Evolutionary conservation across 441 rosid genomes (phyloP), one percentile per base, ranked within the genome.

Genomic region (Pelargonium cotyledonis): DNA sequence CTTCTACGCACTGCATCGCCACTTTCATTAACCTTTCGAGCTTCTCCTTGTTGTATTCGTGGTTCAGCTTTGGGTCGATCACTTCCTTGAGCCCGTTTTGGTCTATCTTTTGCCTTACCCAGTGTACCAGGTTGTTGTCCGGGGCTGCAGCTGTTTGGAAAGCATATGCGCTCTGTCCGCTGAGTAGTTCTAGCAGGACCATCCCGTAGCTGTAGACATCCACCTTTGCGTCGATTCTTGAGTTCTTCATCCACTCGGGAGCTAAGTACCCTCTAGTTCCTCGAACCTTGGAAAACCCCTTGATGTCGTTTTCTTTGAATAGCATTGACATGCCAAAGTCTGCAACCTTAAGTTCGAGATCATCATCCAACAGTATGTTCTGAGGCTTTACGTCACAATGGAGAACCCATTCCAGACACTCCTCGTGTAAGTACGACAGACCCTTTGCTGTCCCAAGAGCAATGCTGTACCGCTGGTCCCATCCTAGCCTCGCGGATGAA

Each of bases 391-490:
- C 62, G 3, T 16, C 26, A 3, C 80, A 16, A 7, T 55, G 62
- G 47, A 43, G 47, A 7, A 43, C 47, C 47, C 47, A 43, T 43
- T 43, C 47, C 1, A 43, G 12, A 10, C 47, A 43, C 47, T 43
- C 47, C 47, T 43, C 47, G 47, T 43, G 47, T 8, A 43, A 65
- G 58, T 78, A 78, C 14, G 81, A 67, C 67, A 72, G 72, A 31
- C 81, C 74, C 70, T 55, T 78, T 6, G 83, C 77, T 5, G 74
- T 66, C 21, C 79, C 84, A 0, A 78, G 31, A 0, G 80, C 79
- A n/a, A 77, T 57, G 49, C 67, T 63, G 18, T 70, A 74, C 51
- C 79, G 41, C 5, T 80, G 57, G 14, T 70, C 65, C 79, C 75
- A 80, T 49, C 71, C 65, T 10, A 80, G 35, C 16, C 23, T 4